A percentile compares a stretch with the other conserved stretches of the same genome.
Conservation (phyloP, 352 stramenopile species). For the Lagenidium sp. region DNA sequence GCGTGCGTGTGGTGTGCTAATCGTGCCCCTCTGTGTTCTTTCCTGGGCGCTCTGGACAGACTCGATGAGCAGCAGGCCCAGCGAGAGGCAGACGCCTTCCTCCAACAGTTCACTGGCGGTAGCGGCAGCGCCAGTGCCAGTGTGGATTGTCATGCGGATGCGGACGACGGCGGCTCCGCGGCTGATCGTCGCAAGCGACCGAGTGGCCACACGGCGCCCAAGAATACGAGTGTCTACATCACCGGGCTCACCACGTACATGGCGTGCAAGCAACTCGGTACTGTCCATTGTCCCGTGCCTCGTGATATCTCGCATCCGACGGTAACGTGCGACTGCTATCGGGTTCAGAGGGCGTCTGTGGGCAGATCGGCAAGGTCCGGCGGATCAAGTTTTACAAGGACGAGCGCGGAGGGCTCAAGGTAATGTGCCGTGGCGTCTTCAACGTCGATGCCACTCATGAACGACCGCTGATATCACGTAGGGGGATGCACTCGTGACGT, state of each 20-base stretch:
- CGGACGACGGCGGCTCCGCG: neutral
- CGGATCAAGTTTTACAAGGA: constrained; percentile 86
- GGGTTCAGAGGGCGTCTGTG: constrained; percentile 61
- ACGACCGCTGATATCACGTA: constrained; percentile 11
- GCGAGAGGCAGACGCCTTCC: constrained; percentile 30
- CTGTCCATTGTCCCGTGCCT: neutral
- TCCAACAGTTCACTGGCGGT: constrained; percentile 13
- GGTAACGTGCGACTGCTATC: too few species aligned
- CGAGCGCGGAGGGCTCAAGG: constrained; percentile 64
- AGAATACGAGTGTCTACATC: constrained; percentile 75
- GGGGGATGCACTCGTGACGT: constrained; percentile 83
- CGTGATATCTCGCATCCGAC: too few species aligned
- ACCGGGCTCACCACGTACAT: constrained; percentile 74
- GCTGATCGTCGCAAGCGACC: constrained; percentile 1
- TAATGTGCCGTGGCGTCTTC: too few species aligned
- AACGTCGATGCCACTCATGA: neutral
- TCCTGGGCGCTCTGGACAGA: too few species aligned
- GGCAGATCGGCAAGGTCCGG: constrained; percentile 69
- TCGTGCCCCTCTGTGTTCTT: neutral
- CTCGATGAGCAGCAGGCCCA: constrained; percentile 37
- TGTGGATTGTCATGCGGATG: too few species aligned
- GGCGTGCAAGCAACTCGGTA: constrained; percentile 76
- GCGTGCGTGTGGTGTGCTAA: neutral
- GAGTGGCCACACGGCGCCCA: constrained; percentile 12
- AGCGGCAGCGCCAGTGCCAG: too few species aligned